phyloP scores from a whole-genome alignment of 495 filamentous ascomycete species.

The Pseudoneurospora amorphoporcata region DNA sequence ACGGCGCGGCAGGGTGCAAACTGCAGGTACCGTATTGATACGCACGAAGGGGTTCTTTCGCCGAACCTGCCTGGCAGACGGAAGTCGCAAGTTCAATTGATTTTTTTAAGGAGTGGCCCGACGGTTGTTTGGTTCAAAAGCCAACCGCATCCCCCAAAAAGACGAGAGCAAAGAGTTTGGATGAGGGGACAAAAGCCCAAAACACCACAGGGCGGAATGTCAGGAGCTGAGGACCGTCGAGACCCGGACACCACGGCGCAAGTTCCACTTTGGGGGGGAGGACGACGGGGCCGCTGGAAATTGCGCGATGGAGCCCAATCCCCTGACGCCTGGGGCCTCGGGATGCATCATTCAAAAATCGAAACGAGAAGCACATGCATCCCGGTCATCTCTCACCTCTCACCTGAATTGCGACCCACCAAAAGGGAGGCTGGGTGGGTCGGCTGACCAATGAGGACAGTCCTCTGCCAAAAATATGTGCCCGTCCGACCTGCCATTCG shows the following conservation, averaged over 20 bases:
- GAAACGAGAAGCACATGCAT: not conserved
- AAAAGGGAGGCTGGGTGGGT: constrained; percentile 1
- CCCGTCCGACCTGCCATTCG: constrained; percentile 9
- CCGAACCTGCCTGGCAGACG: not conserved
- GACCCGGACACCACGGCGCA: not conserved
- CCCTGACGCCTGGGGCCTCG: not conserved
- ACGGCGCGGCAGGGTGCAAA: not conserved
- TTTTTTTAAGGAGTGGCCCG: not conserved
- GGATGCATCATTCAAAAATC: not conserved
- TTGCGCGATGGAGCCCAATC: not conserved
- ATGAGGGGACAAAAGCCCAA: not conserved
- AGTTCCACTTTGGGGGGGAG: not conserved
- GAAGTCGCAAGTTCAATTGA: not conserved
- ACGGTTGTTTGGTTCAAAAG: not conserved
- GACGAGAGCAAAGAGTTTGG: not conserved
- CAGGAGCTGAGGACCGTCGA: not conserved
- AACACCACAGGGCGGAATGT: not conserved
- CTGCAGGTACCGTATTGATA: not conserved
- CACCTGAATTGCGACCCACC: constrained; percentile 8
- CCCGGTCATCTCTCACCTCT: not conserved
- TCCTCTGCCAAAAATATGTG: constrained; percentile 4
- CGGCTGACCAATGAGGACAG: constrained; percentile 12
- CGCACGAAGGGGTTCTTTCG: not conserved
- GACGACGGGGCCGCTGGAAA: not conserved
- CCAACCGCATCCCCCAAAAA: not conserved